phyloP scores from a whole-genome alignment of 2,329 filamentous ascomycete species.

The Thermothelomyces thermophilus region DNA sequence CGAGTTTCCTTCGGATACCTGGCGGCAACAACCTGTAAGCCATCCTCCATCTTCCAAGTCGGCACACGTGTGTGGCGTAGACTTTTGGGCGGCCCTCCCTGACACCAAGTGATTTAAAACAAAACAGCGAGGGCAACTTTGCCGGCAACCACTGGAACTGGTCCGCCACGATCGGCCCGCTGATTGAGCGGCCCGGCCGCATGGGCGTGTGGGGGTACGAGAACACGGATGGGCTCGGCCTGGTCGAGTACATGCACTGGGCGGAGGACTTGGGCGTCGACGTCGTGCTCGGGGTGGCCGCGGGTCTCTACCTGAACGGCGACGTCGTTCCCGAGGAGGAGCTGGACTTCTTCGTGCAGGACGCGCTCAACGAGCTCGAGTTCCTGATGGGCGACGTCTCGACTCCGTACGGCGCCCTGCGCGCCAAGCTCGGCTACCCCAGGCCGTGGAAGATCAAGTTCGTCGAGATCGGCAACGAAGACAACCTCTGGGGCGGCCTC shows the following conservation, averaged over 20 bases:
- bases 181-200: conserved; percentile 49
- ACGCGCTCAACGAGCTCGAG: conserved; percentile 57
- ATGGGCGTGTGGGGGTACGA: conserved; percentile 53
- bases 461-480: conserved; percentile 64
- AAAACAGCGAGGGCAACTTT: conserved; percentile 35
- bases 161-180: conserved; percentile 48
- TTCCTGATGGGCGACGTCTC: conserved; percentile 49
- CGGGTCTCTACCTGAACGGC: conserved; percentile 49
- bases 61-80: background rate
- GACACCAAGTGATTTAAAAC: background rate
- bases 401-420: conserved; percentile 45
- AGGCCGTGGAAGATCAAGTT: conserved; percentile 55
- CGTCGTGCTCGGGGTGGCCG: conserved; percentile 51
- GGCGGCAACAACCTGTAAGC: conserved; percentile 54
- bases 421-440: conserved; percentile 54
- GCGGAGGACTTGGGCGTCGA: conserved; percentile 54
- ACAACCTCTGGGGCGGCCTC: conserved; percentile 49
- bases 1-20: conserved; percentile 56
- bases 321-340: conserved; percentile 44
- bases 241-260: conserved; percentile 57
- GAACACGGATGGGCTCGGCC: conserved; percentile 55
- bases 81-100: background rate
- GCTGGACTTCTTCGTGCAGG: conserved; percentile 51
- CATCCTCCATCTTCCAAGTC: background rate
- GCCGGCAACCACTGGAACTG: conserved; percentile 40